Evolutionary conservation across 805 yeast genomes (phyloP).

Genomic region (Kodamaea hsintzibuensis): DNA sequence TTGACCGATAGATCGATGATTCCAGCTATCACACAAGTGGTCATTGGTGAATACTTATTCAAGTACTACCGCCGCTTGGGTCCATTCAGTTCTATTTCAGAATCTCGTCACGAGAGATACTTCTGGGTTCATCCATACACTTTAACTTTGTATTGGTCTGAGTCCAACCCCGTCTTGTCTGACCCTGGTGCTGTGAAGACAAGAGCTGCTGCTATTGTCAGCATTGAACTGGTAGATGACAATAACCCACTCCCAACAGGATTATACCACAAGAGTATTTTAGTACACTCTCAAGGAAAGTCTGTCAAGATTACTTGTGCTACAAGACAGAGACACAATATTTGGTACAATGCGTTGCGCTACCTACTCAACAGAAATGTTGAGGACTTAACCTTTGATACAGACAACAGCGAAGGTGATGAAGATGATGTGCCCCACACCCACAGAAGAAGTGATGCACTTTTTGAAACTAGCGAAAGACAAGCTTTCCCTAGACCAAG

Average conservation of each 20-base stretch:
- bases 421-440: conserved; percentile 15
- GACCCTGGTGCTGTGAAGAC: conserved; percentile 69
- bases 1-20: conserved; percentile 70
- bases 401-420: conserved; percentile 23
- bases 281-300: conserved; percentile 68
- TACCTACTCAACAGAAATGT: conserved; percentile 68
- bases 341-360: conserved; percentile 84
- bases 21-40: conserved; percentile 87
- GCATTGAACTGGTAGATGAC: conserved; percentile 80
- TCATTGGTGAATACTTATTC: conserved; percentile 86
- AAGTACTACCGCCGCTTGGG: conserved; percentile 82
- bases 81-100: conserved; percentile 71
- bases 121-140: conserved; percentile 98
- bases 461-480: conserved; percentile 16
- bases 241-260: conserved; percentile 89
- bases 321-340: conserved; percentile 81
- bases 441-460: conserved; percentile 8
- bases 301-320: conserved; percentile 82
- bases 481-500: conserved; percentile 19
- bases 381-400: conserved; percentile 54
- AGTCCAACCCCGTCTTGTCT: conserved; percentile 70
- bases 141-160: conserved; percentile 86
- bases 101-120: conserved; percentile 83
- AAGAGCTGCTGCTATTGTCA: conserved; percentile 74
- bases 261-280: conserved; percentile 77